Base-by-base conservation (phyloP, 1,284 basidiomycete genomes). In the Polyporus tsugae region DNA sequence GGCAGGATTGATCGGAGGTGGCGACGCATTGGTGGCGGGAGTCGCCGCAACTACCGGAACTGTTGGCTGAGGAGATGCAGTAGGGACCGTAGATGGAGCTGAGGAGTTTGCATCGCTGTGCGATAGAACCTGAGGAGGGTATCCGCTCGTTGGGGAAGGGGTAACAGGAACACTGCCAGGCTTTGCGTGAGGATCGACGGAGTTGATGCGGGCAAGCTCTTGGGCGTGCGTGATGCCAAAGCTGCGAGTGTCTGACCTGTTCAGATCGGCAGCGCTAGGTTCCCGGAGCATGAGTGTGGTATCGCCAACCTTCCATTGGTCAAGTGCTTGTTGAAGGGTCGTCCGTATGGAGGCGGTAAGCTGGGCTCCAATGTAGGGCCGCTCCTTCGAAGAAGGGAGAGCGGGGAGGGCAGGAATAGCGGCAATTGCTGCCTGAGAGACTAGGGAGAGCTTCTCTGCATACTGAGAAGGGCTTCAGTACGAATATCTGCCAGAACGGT, bases 181-280 rank as follows among this genome's bases (percentile, higher is more conserved):
- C 64, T 80, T 78, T 22, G 63, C 74, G 35, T 78, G 73, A n/a
- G 76, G 75, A 9, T 74, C 72, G 2, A 78, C 76, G 6, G 84
- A 79, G 61, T 79, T 79, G 67, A 93, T 89, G 71, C 82, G 84
- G 17, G 84, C 85, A 29, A 95, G 83, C 79, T 95, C 93, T 53
- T 82, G 84, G 1, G 91, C 91, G 75, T 95, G 93, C 52, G 89
- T 94, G 78, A 91, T 91, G 10, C 93, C 93, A 75, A 95, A 95
- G 78, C 90, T 92, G 64, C 86, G 87, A 0, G 91, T 92, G 74
- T 95, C 90, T 3, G 89, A 91, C 70, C 89, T 83, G 64, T 84
- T 83, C 46, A 93, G 82, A 74, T 91, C 89, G n/a, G 83, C 80
- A 6, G 82, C 82, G 35, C 80, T 74, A 22, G 80, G 72, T 15